Conservation (phyloP, 331 rosid species). For the Malus hybrid region DNA sequence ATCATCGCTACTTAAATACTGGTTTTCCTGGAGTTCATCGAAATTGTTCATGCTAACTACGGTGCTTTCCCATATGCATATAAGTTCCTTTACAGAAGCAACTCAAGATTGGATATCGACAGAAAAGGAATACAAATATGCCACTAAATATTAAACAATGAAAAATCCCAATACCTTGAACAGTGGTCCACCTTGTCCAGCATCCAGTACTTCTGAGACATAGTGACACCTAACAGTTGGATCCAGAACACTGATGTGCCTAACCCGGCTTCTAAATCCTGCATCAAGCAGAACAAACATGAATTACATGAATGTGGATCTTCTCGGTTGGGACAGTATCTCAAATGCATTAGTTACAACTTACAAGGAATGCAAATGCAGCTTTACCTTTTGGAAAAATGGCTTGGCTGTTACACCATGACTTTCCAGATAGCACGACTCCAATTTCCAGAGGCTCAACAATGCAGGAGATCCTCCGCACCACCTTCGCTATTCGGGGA, state of each 20-base stretch:
- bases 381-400: constrained; percentile 85
- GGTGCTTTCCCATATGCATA: not conserved
- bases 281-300: constrained; percentile 36
- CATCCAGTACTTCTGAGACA: constrained; percentile 85
- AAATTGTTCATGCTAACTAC: not conserved
- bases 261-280: constrained; percentile 94
- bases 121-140: no score
- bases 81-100: no score
- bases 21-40: not conserved
- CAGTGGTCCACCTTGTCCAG: constrained; percentile 72
- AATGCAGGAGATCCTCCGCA: constrained; percentile 86
- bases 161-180: constrained; percentile 61
- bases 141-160: no score
- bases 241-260: constrained; percentile 65
- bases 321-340: not conserved
- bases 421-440: constrained; percentile 72
- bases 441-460: constrained; percentile 93
- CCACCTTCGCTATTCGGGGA: constrained; percentile 96
- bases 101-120: no score
- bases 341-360: constrained; percentile 8
- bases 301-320: constrained; percentile 3
- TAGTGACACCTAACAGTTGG: constrained; percentile 72
- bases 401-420: constrained; percentile 88
- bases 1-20: not conserved
- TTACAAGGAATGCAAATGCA: constrained; percentile 2